phyloP scores from a whole-genome alignment of 768 basidiomycete genomes.

The Terana coerulea region DNA sequence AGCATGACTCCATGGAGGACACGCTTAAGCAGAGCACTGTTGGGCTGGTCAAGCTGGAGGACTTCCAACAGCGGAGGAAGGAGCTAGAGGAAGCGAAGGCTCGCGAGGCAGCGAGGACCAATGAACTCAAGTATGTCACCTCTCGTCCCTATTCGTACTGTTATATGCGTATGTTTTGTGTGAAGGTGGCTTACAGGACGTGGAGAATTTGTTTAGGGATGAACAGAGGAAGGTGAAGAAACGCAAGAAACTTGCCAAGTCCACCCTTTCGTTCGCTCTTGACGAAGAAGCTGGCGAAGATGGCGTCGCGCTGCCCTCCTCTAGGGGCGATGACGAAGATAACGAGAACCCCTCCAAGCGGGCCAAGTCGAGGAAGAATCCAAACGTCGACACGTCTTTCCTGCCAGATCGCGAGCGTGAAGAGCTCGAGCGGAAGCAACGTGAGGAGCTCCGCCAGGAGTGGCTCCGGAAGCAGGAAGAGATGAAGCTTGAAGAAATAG shows the following conservation, averaged over 20 bases:
- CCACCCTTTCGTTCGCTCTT: slow-evolving; percentile 86
- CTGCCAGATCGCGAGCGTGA: slow-evolving; percentile 97
- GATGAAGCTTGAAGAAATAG: slow-evolving; percentile 72
- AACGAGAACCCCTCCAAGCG: slow-evolving; percentile 59
- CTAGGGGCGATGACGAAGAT: slow-evolving; percentile 28
- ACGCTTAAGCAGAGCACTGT: slow-evolving; percentile 87
- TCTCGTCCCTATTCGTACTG: no score
- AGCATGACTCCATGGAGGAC: slow-evolving; percentile 94
- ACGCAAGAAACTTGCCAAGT: slow-evolving; percentile 85
- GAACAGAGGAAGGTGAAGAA: slow-evolving; percentile 87
- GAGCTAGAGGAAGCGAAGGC: slow-evolving; percentile 91
- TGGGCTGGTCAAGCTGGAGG: slow-evolving; percentile 87
- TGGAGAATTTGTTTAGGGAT: slow-evolving; percentile 87
- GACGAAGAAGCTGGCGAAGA: slow-evolving; percentile 71
- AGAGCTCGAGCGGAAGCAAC: slow-evolving; percentile 82
- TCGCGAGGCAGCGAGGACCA: slow-evolving; percentile 81
- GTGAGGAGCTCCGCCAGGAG: slow-evolving; percentile 85
- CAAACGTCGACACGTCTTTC: slow-evolving; percentile 96
- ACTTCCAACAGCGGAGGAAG: slow-evolving; percentile 86
- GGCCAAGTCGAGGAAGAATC: slow-evolving; percentile 88
- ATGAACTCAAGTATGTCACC: slow-evolving; percentile 78
- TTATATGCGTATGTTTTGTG: slow-evolving; percentile 16
- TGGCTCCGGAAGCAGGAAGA: slow-evolving; percentile 77
- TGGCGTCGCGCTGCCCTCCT: slow-evolving; percentile 36
- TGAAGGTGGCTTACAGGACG: slow-evolving; percentile 60